phyloP scores from a whole-genome alignment of 2,329 filamentous ascomycete species.

The Paecilomyces sp. region DNA sequence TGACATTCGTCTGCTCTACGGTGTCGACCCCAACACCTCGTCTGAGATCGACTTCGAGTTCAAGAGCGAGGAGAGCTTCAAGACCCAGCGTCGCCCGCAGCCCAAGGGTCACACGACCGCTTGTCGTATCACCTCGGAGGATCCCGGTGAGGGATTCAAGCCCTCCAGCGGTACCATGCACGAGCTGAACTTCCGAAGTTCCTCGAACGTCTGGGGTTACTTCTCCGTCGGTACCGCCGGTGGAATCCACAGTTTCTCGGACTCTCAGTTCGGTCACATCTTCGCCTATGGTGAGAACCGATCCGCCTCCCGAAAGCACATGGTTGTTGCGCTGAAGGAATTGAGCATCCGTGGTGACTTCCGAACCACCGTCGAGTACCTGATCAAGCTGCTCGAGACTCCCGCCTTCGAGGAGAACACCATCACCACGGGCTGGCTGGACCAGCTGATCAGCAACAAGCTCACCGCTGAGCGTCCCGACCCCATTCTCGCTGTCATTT shows the following conservation, averaged over 20 bases:
- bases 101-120: conserved; percentile 97
- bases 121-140: conserved; percentile 98
- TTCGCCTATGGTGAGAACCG: conserved; percentile 98
- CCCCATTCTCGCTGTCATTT: conserved; percentile 86
- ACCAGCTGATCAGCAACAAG: conserved; percentile 97
- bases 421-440: conserved; percentile 97
- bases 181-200: conserved; percentile 97
- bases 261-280: conserved; percentile 98
- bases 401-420: conserved; percentile 98
- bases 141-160: conserved; percentile 98
- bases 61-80: conserved; percentile 71
- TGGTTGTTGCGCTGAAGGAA: conserved; percentile 98
- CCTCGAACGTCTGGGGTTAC: conserved; percentile 99
- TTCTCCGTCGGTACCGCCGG: conserved; percentile 96
- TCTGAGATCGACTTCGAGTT: conserved; percentile 96
- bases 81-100: conserved; percentile 80
- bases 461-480: conserved; percentile 94
- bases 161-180: conserved; percentile 98
- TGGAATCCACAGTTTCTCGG: conserved; percentile 98
- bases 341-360: conserved; percentile 99
- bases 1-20: conserved; percentile 93
- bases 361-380: conserved; percentile 94
- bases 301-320: conserved; percentile 93
- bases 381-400: conserved; percentile 97
- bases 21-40: conserved; percentile 79